These are phyloP conservation scores for Musa itinerans DNA, from an alignment of 176 grass and related monocot species.

Conservation along the genomic window DNA sequence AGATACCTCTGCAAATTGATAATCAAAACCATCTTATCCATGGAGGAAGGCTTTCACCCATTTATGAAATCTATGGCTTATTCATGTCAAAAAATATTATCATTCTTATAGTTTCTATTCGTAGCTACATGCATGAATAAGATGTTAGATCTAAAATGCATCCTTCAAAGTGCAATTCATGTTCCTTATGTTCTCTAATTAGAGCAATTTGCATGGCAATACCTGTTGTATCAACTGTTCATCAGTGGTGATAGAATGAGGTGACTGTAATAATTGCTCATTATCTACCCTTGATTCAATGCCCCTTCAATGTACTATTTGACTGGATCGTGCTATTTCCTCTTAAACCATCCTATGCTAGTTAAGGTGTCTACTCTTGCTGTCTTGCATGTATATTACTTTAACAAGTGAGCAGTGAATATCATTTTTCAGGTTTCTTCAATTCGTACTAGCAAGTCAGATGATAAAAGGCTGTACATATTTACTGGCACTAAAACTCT, in stretches of 20 bases:
- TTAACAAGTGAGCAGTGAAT: constrained; percentile 8
- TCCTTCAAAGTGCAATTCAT: background rate
- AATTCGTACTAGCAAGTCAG: constrained; percentile 86
- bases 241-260: no score
- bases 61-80: no score
- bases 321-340: no score
- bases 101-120: background rate
- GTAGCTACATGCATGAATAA: background rate
- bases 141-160: background rate
- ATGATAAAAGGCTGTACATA: constrained; percentile 98
- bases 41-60: no score
- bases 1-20: no score
- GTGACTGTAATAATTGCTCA: no score
- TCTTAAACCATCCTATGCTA: background rate
- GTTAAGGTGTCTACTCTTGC: background rate
- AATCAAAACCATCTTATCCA: no score
- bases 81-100: no score
- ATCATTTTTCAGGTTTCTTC: constrained; percentile 65
- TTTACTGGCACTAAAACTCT: constrained; percentile 88
- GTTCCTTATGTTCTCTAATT: no score
- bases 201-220: background rate
- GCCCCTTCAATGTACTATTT: no score
- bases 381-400: background rate
- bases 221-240: background rate
- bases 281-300: no score